Percentiles rank a stretch among this genome's conserved stretches.
These are phyloP conservation scores for Salix caprea DNA, from an alignment of 345 rosid species.

Conservation along the genomic window DNA sequence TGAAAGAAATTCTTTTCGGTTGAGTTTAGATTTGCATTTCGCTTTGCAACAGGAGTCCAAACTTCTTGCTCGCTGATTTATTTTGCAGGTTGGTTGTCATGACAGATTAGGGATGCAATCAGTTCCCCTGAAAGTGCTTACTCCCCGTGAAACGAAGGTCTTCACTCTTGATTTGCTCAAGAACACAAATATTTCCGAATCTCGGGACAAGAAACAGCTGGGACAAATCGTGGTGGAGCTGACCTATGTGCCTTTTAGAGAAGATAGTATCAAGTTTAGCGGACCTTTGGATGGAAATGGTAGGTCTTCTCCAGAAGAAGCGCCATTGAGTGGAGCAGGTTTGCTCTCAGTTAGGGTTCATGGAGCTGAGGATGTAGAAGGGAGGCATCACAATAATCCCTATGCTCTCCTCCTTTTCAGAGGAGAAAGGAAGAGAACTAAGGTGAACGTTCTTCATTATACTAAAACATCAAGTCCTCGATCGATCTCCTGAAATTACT, in stretches of 20 bases:
- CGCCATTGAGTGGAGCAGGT: slow-evolving; percentile 45
- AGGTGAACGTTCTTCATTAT: slow-evolving; percentile 32
- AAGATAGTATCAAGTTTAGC: slow-evolving; percentile 39
- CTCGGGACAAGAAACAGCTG: slow-evolving; percentile 48
- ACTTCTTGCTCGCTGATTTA: neutral
- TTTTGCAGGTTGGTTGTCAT: slow-evolving; percentile 59
- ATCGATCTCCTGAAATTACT: neutral
- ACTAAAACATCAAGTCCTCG: neutral
- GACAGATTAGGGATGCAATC: slow-evolving; percentile 73
- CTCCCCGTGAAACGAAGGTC: slow-evolving; percentile 41
- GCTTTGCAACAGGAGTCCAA: neutral
- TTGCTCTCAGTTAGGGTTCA: slow-evolving; percentile 54
- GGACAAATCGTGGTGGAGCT: slow-evolving; percentile 56
- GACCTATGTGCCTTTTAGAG: slow-evolving; percentile 60
- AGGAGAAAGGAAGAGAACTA: slow-evolving; percentile 70
- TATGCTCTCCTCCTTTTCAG: slow-evolving; percentile 54
- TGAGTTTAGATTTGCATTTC: slow-evolving; percentile 4
- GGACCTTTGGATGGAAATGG: slow-evolving; percentile 21
- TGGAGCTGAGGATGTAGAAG: slow-evolving; percentile 68
- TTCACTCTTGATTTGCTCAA: slow-evolving; percentile 62
- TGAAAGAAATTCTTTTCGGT: neutral
- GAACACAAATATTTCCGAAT: slow-evolving; percentile 42
- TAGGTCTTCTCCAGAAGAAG: slow-evolving; percentile 30
- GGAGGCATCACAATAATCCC: slow-evolving; percentile 58
- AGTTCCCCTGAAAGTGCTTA: slow-evolving; percentile 48